Evolutionary conservation across 225 moss, liverwort and hornwort species (phyloP).

Genomic region (Polytrichum formosum): DNA sequence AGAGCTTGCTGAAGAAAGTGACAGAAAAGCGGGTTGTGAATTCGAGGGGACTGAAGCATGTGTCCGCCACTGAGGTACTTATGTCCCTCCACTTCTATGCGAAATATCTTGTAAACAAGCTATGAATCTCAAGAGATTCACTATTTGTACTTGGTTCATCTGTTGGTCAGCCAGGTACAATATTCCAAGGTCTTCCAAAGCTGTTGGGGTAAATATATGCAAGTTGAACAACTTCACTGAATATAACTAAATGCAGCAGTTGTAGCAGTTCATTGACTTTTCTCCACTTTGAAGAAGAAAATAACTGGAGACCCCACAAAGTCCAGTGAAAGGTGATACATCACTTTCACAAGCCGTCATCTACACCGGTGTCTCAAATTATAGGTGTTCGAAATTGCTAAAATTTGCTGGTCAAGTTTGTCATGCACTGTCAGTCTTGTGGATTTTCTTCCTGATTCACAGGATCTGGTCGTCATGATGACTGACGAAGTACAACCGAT

Average conservation of each 20-base stretch:
- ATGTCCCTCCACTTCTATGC: neutral
- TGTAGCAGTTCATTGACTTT: neutral
- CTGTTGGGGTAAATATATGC: neutral
- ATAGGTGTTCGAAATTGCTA: too few species aligned
- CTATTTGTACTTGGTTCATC: too few species aligned
- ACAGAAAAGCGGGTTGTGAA: constrained; percentile 54
- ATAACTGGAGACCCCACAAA: too few species aligned
- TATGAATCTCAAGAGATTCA: too few species aligned
- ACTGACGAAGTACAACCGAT: too few species aligned
- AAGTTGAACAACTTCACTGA: neutral
- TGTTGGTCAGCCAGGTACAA: neutral
- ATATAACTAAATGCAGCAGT: neutral
- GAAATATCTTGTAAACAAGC: neutral
- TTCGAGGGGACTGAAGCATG: constrained; percentile 52
- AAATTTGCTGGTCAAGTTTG: too few species aligned
- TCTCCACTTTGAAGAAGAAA: neutral
- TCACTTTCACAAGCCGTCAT: too few species aligned
- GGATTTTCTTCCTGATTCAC: too few species aligned
- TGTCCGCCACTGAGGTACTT: constrained; percentile 64
- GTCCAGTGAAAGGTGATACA: too few species aligned
- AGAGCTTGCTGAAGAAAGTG: constrained; percentile 67
- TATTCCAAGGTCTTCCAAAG: neutral
- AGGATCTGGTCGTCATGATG: too few species aligned
- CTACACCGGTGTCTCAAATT: too few species aligned
- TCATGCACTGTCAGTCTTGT: too few species aligned